Conservation (phyloP, 768 basidiomycete genomes). For the Phanerochaete carnosa region DNA sequence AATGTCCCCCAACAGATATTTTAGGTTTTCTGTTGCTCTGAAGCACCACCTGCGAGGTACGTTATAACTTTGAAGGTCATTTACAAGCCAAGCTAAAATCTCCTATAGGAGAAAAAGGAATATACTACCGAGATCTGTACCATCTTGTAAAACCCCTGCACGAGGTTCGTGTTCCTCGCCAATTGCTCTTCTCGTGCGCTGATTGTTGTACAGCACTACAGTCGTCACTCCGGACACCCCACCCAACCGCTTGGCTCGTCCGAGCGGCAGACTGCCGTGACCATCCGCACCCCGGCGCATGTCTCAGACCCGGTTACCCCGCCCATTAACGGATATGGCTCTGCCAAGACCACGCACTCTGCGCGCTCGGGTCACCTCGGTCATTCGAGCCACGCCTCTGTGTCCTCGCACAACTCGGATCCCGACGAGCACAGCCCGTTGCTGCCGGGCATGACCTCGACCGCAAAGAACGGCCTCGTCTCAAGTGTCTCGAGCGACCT, state of each 20-base stretch:
- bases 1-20: background rate
- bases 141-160: slow-evolving; percentile 54
- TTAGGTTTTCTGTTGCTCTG: slow-evolving; percentile 50
- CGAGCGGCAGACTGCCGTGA: background rate
- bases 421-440: slow-evolving; percentile 31
- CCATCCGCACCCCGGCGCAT: background rate
- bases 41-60: slow-evolving; percentile 62
- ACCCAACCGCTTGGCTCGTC: background rate
- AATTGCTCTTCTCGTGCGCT: background rate
- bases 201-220: background rate
- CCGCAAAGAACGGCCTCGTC: slow-evolving; percentile 11
- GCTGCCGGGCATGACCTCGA: slow-evolving; percentile 27
- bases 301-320: slow-evolving; percentile 36
- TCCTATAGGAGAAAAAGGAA: slow-evolving; percentile 48
- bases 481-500: slow-evolving; percentile 22
- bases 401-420: slow-evolving; percentile 10
- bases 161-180: slow-evolving; percentile 32
- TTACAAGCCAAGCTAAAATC: background rate
- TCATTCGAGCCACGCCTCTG: slow-evolving; percentile 6
- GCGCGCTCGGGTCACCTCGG: background rate
- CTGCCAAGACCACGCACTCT: slow-evolving; percentile 15
- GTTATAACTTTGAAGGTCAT: background rate
- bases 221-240: slow-evolving; percentile 1
- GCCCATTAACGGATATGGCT: slow-evolving; percentile 47
- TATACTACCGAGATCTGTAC: slow-evolving; percentile 63